Evolutionary conservation across 169 alveolate genomes (phyloP).

Genomic region (Eimeria praecox): DNA sequence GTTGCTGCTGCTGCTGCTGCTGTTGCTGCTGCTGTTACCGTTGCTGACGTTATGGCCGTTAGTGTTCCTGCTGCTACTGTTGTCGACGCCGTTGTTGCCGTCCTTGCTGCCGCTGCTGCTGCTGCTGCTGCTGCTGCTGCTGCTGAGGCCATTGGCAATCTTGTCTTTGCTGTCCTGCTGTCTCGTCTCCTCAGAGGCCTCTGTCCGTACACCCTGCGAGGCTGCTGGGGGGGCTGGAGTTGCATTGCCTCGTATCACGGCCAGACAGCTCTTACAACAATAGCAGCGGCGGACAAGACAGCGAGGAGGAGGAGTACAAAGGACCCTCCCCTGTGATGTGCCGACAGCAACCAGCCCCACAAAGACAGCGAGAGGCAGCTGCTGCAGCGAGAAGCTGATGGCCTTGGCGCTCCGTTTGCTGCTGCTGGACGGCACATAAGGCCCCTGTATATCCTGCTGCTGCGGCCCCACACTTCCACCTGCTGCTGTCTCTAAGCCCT

Average conservation of each 20-base stretch:
- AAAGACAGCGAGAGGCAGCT: slow-evolving; percentile 31
- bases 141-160: not conserved
- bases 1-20: not conserved
- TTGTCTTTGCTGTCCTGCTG: not conserved
- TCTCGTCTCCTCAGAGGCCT: not conserved
- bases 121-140: not conserved
- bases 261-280: slow-evolving; percentile 39
- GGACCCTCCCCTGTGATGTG: slow-evolving; percentile 26
- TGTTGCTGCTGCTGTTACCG: not conserved
- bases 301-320: slow-evolving; percentile 56
- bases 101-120: not conserved
- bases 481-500: not conserved
- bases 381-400: slow-evolving; percentile 59
- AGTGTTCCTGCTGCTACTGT: not conserved
- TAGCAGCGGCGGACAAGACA: slow-evolving; percentile 58
- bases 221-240: not conserved
- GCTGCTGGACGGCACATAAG: not conserved
- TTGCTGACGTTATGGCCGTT: not conserved
- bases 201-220: not conserved
- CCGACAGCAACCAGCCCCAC: slow-evolving; percentile 52
- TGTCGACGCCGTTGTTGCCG: not conserved
- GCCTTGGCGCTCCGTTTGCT: not conserved
- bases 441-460: not conserved
- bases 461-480: not conserved
- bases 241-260: not conserved